These are phyloP conservation scores for Ophiosphaerella korrae DNA, from an alignment of 2,329 filamentous ascomycete genomes.

Conservation along the genomic window DNA sequence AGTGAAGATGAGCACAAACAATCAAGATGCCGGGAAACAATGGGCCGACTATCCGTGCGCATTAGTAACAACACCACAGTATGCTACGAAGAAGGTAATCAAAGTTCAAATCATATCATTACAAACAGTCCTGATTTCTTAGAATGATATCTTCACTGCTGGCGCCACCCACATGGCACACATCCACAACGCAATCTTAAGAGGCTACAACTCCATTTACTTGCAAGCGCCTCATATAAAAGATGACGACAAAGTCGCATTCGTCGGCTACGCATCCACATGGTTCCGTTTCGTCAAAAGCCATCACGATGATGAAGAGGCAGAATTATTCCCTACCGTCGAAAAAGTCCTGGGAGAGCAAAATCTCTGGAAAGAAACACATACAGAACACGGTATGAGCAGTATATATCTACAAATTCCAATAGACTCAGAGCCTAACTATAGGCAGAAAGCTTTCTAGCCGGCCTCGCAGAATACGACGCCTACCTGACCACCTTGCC, in stretches of 20 bases:
- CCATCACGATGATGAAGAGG: constrained; percentile 47
- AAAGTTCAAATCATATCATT: neutral
- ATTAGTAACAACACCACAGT: constrained; percentile 36
- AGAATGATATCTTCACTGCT: constrained; percentile 41
- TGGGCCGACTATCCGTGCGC: constrained; percentile 41
- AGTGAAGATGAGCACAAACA: constrained; percentile 9
- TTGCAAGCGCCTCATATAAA: constrained; percentile 43
- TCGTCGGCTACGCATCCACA: constrained; percentile 42
- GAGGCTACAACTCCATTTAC: constrained; percentile 50
- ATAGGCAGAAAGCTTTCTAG: constrained; percentile 33
- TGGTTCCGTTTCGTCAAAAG: constrained; percentile 44
- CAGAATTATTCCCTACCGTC: constrained; percentile 42
- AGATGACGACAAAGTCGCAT: constrained; percentile 38
- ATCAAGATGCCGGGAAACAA: constrained; percentile 12
- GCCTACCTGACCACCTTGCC: constrained; percentile 28
- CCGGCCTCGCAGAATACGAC: constrained; percentile 29
- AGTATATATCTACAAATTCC: neutral
- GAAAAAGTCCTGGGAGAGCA: constrained; percentile 33
- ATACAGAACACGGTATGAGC: constrained; percentile 40
- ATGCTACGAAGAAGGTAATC: constrained; percentile 35
- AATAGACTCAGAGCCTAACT: neutral
- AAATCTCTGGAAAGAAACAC: constrained; percentile 38
- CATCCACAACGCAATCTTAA: constrained; percentile 49
- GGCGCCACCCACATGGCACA: constrained; percentile 47
- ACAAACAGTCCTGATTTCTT: neutral